Evolutionary conservation across 495 filamentous ascomycete species (phyloP).

Genomic region (Elasticomyces elasticus): DNA sequence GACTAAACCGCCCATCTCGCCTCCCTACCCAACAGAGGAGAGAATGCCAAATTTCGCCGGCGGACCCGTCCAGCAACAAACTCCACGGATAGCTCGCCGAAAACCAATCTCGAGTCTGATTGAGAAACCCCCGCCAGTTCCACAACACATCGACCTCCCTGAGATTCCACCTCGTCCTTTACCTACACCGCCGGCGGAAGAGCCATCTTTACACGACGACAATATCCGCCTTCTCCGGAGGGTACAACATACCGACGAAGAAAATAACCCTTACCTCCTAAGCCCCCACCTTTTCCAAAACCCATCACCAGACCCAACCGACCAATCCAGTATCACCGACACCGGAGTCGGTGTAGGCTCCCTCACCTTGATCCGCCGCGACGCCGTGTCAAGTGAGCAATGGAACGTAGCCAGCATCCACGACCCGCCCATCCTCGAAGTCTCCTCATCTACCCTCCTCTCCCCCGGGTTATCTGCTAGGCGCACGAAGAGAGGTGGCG

Average conservation of each 20-base stretch:
- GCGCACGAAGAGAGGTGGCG: slow-evolving; percentile 23
- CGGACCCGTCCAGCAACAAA: not conserved
- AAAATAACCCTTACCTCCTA: slow-evolving; percentile 11
- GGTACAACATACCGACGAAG: slow-evolving; percentile 4
- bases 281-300: too few species aligned
- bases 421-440: slow-evolving; percentile 34
- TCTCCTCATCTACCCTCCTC: slow-evolving; percentile 22
- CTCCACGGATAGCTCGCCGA: not conserved
- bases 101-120: slow-evolving; percentile 1
- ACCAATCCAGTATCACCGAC: too few species aligned
- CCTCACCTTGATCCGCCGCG: slow-evolving; percentile 83
- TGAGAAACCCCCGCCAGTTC: not conserved
- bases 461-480: slow-evolving; percentile 6
- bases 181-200: slow-evolving; percentile 8
- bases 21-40: not conserved
- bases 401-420: slow-evolving; percentile 80
- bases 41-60: not conserved
- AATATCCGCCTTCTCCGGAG: slow-evolving; percentile 7
- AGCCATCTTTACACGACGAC: slow-evolving; percentile 3
- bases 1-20: not conserved
- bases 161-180: slow-evolving; percentile 10
- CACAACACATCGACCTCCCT: slow-evolving; percentile 6
- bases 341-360: slow-evolving; percentile 25
- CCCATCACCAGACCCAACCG: too few species aligned
- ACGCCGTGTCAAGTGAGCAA: slow-evolving; percentile 66